Evolutionary conservation across 169 alveolate genomes (phyloP).

Genomic region (Fabrea salina): DNA sequence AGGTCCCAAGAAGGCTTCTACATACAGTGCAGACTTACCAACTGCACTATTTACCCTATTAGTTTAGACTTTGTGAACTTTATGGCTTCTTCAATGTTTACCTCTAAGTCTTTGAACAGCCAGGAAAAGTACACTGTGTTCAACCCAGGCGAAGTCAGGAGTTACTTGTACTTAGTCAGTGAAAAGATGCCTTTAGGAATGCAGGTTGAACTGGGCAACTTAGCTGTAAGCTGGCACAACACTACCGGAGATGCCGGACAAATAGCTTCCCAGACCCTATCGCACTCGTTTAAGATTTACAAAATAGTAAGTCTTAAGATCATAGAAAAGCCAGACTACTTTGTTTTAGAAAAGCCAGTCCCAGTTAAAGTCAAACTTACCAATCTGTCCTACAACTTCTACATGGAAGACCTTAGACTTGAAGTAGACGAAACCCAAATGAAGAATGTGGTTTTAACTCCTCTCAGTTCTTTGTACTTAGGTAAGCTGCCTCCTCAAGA

Average conservation of each 20-base stretch:
- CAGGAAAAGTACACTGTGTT: neutral
- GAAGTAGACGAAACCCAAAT: neutral
- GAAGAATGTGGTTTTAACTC: neutral
- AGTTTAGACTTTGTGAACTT: slow-evolving; percentile 11
- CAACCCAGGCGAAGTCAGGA: neutral
- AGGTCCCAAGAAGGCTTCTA: slow-evolving; percentile 3
- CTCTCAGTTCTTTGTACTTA: neutral
- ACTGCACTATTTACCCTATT: neutral
- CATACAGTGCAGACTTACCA: neutral
- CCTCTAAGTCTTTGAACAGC: neutral
- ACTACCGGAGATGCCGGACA: neutral
- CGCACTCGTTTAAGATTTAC: neutral
- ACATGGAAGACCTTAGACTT: neutral
- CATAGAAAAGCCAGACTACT: slow-evolving; percentile 10
- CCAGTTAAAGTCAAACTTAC: neutral
- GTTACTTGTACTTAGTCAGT: neutral
- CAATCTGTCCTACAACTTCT: neutral
- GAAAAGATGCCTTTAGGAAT: neutral
- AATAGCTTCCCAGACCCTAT: neutral
- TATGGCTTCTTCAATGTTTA: no score
- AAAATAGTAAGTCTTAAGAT: neutral
- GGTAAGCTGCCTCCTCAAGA: neutral
- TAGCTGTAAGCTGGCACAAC: slow-evolving; percentile 12
- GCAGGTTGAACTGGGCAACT: neutral
- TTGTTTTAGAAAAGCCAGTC: neutral